phyloP scores from a whole-genome alignment of 805 yeast genomes.

The Cyberlindnera amylophila region DNA sequence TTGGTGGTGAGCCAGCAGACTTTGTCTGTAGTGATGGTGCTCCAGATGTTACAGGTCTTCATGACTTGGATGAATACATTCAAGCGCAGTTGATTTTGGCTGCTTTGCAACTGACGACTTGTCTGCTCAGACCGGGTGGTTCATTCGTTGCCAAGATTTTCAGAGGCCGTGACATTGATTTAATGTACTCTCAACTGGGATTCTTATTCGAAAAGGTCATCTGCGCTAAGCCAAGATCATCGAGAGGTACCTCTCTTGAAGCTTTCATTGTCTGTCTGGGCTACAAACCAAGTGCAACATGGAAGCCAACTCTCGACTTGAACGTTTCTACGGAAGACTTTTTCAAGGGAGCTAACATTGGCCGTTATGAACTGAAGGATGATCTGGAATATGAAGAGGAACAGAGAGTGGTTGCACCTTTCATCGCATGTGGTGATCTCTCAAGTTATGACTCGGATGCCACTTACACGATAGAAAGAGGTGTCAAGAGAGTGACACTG shows the following conservation, averaged over 20 bases:
- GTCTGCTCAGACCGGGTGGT: slow-evolving; percentile 86
- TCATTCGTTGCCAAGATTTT: slow-evolving; percentile 94
- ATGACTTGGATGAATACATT: slow-evolving; percentile 93
- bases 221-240: slow-evolving; percentile 95
- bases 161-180: slow-evolving; percentile 92
- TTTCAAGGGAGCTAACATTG: slow-evolving; percentile 60
- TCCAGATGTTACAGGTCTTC: slow-evolving; percentile 97
- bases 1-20: slow-evolving; percentile 92
- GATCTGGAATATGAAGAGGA: slow-evolving; percentile 48
- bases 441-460: slow-evolving; percentile 92
- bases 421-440: slow-evolving; percentile 92
- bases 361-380: slow-evolving; percentile 47
- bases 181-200: slow-evolving; percentile 89
- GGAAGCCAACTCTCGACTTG: slow-evolving; percentile 66
- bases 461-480: slow-evolving; percentile 54
- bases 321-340: slow-evolving; percentile 74
- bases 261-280: slow-evolving; percentile 91
- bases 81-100: slow-evolving; percentile 92
- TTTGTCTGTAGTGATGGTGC: slow-evolving; percentile 98
- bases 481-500: slow-evolving; percentile 43
- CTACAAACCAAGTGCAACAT: slow-evolving; percentile 76
- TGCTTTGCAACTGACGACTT: slow-evolving; percentile 88
- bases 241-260: slow-evolving; percentile 91
- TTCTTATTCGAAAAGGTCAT: slow-evolving; percentile 79
- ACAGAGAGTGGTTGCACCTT: slow-evolving; percentile 80